phyloP scores from a whole-genome alignment of 2,329 filamentous ascomycete species.

The Talaromyces verruculosus region DNA sequence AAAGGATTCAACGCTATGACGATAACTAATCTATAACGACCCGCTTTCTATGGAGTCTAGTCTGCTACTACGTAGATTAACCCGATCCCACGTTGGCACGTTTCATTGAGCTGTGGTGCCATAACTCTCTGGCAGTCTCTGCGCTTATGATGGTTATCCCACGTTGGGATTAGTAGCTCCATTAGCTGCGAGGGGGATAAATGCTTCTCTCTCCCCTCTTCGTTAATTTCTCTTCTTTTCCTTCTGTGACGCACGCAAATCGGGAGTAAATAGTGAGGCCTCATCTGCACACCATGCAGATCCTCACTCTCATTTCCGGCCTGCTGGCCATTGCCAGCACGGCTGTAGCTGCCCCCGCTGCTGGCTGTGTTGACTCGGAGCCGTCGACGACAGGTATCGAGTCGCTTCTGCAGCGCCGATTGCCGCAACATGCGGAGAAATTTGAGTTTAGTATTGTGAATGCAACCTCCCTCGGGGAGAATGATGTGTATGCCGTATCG shows the following conservation, averaged over 20 bases:
- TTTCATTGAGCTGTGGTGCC: neutral
- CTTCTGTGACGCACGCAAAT: neutral
- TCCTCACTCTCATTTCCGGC: neutral
- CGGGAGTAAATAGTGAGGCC: neutral
- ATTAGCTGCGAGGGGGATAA: neutral
- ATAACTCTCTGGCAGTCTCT: neutral
- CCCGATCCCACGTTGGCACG: slow-evolving; percentile 3
- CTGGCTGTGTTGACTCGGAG: neutral
- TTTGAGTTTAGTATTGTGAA: slow-evolving; percentile 28
- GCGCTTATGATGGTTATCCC: neutral
- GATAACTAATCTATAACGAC: neutral
- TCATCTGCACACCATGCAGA: neutral
- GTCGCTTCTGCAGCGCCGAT: slow-evolving; percentile 28
- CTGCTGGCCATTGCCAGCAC: neutral
- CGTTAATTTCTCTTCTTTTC: neutral
- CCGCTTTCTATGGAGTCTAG: neutral
- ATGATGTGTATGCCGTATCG: slow-evolving; percentile 29
- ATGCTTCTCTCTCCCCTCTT: neutral
- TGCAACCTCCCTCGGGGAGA: slow-evolving; percentile 10
- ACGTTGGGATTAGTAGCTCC: slow-evolving; percentile 1
- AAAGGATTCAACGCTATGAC: neutral
- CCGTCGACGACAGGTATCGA: slow-evolving; percentile 28
- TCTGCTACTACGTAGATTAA: neutral
- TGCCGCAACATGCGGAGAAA: slow-evolving; percentile 27
- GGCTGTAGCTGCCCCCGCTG: neutral